Evolutionary conservation across 371 early-diverging fungal genomes (phyloP).

Genomic region (Blakeslea trispora): DNA sequence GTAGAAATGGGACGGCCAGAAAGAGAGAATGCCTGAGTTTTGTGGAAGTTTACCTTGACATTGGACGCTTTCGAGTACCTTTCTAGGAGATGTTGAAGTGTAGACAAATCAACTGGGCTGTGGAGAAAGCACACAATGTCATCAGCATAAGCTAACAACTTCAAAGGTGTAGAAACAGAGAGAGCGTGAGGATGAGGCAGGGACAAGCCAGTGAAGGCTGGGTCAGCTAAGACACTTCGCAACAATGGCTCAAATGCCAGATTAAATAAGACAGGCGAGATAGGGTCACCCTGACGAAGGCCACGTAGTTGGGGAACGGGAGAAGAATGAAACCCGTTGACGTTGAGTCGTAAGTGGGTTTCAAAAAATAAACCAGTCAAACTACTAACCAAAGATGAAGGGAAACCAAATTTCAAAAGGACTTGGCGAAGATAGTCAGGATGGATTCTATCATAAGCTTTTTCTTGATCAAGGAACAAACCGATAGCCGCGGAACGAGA

Average conservation of each 20-base stretch:
- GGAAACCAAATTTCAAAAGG: conserved; percentile 15
- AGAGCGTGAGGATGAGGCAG: too few relatives aligned
- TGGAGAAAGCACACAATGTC: too few relatives aligned
- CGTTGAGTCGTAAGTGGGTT: conserved; percentile 3
- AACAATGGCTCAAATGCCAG: conserved; percentile 21
- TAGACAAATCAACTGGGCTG: too few relatives aligned
- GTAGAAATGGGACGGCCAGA: too few relatives aligned
- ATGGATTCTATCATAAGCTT: conserved; percentile 26
- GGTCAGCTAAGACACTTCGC: not conserved
- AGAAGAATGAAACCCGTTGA: conserved; percentile 18
- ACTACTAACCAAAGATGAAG: conserved; percentile 1
- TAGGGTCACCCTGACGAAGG: conserved; percentile 26
- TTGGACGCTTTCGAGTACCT: too few relatives aligned
- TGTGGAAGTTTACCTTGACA: too few relatives aligned
- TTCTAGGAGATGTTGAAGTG: too few relatives aligned
- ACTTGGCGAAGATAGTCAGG: conserved; percentile 14
- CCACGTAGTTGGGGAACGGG: conserved; percentile 16
- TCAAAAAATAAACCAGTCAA: conserved; percentile 11
- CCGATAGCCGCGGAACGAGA: not conserved
- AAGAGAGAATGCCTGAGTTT: too few relatives aligned
- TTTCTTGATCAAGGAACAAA: conserved; percentile 24
- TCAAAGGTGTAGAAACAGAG: too few relatives aligned
- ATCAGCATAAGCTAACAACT: too few relatives aligned
- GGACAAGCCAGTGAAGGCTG: too few relatives aligned
- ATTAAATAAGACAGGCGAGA: conserved; percentile 27